Base-by-base conservation (phyloP, 2,329 filamentous ascomycete species). In the Diaporthe sp. region DNA sequence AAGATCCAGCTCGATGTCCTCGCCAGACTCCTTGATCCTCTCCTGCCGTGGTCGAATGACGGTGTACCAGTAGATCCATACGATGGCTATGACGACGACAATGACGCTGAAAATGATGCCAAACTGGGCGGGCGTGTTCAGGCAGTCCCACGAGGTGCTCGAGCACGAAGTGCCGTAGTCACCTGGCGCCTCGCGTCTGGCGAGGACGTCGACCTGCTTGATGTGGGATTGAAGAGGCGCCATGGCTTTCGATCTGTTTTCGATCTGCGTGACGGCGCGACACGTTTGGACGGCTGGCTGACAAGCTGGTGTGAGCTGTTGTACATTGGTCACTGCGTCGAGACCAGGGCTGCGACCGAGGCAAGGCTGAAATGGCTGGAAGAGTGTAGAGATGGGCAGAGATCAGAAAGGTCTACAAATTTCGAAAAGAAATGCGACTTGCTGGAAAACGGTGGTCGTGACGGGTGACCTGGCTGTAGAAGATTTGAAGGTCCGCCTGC, bases 111-210 rank as follows among this genome's bases (percentile, higher is more conserved):
- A 82, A 22, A 87, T 82, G 42, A 87, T 82, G 2, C 86, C 86
- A 31, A 82, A 83, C 46, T 85, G 81, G 58, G 86, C 80, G 0
- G 82, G 77, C 13, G 77, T 61, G 39, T 79, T 85, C n/a, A 87
- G 80, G 75, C 86, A 88, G 57, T 80, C 75, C 85, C 85, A 88
- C 15, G 84, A 82, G 3, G 78, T 75, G 76, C 83, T 86, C n/a
- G 5, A 31, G 34, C 25, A 58, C 15, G 62, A 75, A 51, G 58
- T 72, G 60, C 42, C 75, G 31, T 28, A 42, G 39, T 34, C 42
- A 44, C 31, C 28, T 75, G 34, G 72, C 68, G 58, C 72, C 60
- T 72, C 70, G n/a, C 71, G 73, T 62, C 25, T 49, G 75, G 12
- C 73, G 75, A 62, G 77, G 76, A 74, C 79, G 78, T 44, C 79